A percentile compares a stretch with the other conserved stretches of the same genome.
phyloP scores from a whole-genome alignment of 257 asterid genomes.

The Nyctanthes arbortristis region DNA sequence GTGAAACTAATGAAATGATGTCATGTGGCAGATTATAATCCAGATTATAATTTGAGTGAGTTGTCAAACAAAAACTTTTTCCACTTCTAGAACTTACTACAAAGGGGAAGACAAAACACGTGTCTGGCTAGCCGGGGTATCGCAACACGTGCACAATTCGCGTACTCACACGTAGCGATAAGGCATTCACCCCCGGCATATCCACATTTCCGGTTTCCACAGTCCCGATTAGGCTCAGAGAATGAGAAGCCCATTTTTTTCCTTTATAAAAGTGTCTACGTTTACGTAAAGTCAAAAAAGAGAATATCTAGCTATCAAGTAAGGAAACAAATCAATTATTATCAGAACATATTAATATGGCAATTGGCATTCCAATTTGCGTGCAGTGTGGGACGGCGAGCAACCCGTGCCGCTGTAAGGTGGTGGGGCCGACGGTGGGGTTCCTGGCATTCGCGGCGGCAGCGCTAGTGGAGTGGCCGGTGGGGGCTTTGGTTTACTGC shows the following conservation, averaged over 20 bases:
- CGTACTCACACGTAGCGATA: background rate
- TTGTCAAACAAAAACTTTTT: too few relatives aligned
- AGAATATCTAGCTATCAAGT: too few relatives aligned
- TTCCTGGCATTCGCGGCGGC: conserved; percentile 75
- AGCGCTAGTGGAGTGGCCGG: conserved; percentile 86
- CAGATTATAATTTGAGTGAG: too few relatives aligned
- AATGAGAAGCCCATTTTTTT: background rate
- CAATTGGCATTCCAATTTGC: conserved; percentile 38
- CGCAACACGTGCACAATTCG: conserved; percentile 20
- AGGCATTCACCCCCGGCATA: conserved; percentile 17
- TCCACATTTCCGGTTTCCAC: background rate
- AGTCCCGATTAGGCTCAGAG: background rate
- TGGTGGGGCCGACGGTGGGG: conserved; percentile 87
- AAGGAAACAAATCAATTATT: too few relatives aligned
- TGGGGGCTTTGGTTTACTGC: conserved; percentile 74
- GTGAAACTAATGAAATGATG: too few relatives aligned
- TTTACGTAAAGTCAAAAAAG: too few relatives aligned
- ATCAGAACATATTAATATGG: too few relatives aligned
- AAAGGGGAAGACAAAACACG: background rate
- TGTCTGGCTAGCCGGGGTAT: conserved; percentile 8
- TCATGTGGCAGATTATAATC: too few relatives aligned
- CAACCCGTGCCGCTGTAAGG: conserved; percentile 87
- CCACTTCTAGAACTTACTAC: too few relatives aligned
- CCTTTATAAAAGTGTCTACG: too few relatives aligned
- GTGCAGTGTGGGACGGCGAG: conserved; percentile 65